Evolutionary conservation across 1,139 yeast species (phyloP), one percentile per base, ranked within the genome.

Genomic region (Arxiozyma bovina): DNA sequence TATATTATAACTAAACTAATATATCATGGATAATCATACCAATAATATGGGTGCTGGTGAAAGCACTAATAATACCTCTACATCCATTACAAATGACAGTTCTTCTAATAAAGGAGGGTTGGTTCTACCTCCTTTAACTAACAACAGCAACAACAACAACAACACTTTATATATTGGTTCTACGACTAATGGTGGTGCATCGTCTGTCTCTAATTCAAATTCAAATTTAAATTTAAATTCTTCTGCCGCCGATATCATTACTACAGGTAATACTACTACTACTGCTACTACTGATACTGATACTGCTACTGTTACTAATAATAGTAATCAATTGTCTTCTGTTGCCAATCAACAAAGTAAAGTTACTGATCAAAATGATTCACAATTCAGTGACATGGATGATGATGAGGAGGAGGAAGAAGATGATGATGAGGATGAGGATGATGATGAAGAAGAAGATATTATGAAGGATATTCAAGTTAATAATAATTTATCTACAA

Each of bases 361-460:
- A 9, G 12, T 2, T 34, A 34, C 4, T 21, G 44, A 42, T 42
- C 44, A 18, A 42, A 21, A 40, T 18, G 45, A 49, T 22, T 20
- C 51, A 11, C 51, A 43, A 42, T 49, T 25, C 30, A 49, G 47
- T n/a, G 51, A 49, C n/a, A 34, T 34, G 40, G 40, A 34, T 34
- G 40, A 9, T 12, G 52, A 45, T 21, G 50, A 45, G 11, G 50
- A 40, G 5, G 51, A 41, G 6, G 38, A 38, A 1, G 25, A 34
- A n/a, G 30, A 23, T 17, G 21, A 50, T 44, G 45, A 22, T 27
- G 45, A 48, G 7, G 22, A 22, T 34, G 51, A 18, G 2, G 30
- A 23, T 8, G 21, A 50, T 44, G 45, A 22, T 18, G 41, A 48
- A n/a, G 22, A 15, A 2, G 46, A 18, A 20, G 44, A 22, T n/a